Percentiles rank a stretch among this genome's conserved stretches.
phyloP scores from a whole-genome alignment of 2,329 filamentous ascomycete species.

The Aphanoascus verrucosus region DNA sequence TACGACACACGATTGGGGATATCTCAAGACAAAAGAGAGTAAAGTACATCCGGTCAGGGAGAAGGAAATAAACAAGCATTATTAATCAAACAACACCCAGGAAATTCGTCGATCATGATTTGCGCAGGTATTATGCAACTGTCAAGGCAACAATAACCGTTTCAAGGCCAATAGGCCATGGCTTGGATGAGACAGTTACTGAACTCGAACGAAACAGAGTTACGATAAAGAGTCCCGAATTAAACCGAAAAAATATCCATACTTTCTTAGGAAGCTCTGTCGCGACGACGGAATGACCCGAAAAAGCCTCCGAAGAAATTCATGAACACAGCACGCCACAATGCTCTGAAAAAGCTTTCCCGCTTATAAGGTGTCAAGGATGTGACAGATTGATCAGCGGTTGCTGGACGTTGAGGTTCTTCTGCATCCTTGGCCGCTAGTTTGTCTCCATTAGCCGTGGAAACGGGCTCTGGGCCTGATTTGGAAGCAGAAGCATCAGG shows the following conservation, averaged over 20 bases:
- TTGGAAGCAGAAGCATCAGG: constrained; percentile 7
- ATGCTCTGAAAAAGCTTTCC: constrained; percentile 33
- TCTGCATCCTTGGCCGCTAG: constrained; percentile 16
- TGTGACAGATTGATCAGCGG: constrained; percentile 28
- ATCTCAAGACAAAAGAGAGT: constrained; percentile 8
- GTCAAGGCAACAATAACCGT: not conserved
- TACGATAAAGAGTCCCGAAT: not conserved
- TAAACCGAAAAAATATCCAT: not conserved
- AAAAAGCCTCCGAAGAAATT: constrained; percentile 34
- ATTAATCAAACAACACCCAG: constrained; percentile 3
- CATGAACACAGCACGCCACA: constrained; percentile 33
- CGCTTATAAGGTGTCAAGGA: constrained; percentile 28
- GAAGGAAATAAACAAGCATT: not conserved
- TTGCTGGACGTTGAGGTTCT: constrained; percentile 13
- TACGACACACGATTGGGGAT: constrained; percentile 5
- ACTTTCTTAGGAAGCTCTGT: constrained; percentile 23
- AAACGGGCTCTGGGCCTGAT: constrained; percentile 11
- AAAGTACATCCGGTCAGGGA: not conserved
- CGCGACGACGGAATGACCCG: constrained; percentile 30
- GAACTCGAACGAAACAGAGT: not conserved
- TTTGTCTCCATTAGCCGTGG: constrained; percentile 11
- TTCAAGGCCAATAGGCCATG: not conserved
- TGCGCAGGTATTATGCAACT: not conserved
- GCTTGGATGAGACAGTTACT: too few relatives aligned
- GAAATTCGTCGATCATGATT: constrained; percentile 5